Percentiles rank a stretch among this genome's conserved stretches.
Evolutionary conservation across 2,329 filamentous ascomycete genomes (phyloP).

Genomic region (Penicillium sp.): DNA sequence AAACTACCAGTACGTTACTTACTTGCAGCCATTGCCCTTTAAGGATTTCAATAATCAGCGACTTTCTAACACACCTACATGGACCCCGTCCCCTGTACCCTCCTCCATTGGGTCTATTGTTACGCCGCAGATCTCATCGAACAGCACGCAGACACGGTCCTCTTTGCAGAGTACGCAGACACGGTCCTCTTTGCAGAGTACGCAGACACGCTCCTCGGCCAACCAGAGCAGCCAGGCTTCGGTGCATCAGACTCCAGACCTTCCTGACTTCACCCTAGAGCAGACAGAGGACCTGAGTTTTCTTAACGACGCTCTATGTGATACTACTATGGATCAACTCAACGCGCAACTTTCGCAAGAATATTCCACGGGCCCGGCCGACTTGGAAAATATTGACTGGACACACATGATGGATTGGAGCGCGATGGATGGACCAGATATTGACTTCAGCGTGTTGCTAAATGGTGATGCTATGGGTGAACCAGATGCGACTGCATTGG

Average conservation of each 20-base stretch:
- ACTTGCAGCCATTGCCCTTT: slow-evolving; percentile 7
- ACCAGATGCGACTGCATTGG: neutral
- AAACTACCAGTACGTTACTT: slow-evolving; percentile 9
- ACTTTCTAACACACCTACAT: neutral
- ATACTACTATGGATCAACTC: neutral
- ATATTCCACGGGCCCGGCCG: neutral
- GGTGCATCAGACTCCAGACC: neutral
- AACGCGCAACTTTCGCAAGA: neutral
- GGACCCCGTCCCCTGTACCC: neutral
- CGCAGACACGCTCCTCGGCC: neutral
- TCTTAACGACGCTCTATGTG: neutral
- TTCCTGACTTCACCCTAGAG: neutral
- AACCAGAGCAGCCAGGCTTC: neutral
- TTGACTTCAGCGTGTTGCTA: neutral
- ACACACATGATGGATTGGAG: neutral
- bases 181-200: neutral
- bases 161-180: neutral
- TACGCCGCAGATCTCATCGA: neutral
- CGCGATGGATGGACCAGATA: neutral
- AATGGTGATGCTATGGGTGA: neutral
- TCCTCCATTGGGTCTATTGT: neutral
- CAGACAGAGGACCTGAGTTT: neutral
- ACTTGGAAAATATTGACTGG: neutral
- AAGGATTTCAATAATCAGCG: neutral
- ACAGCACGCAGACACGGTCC: neutral